Percentiles rank a stretch among this genome's conserved stretches.
Conservation (phyloP, 176 grass and related monocot species). For the Miscanthus lutarioriparius region DNA sequence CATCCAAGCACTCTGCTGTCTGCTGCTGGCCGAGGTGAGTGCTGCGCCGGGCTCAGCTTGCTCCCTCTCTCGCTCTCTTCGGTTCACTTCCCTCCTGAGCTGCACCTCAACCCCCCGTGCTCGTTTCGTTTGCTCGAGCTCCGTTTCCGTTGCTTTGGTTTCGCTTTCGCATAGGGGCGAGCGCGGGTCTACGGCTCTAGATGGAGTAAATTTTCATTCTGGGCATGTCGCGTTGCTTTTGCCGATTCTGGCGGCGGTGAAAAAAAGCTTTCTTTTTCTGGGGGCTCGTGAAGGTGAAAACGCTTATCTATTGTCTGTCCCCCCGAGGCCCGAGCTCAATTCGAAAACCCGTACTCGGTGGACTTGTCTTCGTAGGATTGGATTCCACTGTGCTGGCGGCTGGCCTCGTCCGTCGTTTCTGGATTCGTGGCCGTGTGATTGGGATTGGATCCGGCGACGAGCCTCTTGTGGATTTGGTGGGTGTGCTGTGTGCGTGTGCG, state of each 20-base stretch:
- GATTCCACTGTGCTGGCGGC: neutral
- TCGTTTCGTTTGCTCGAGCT: neutral
- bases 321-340: neutral
- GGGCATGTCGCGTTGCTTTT: conserved; percentile 39
- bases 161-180: neutral
- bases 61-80: too few relatives aligned
- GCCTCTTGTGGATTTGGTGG: neutral
- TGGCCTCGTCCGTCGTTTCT: neutral
- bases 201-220: neutral
- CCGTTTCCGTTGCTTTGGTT: neutral
- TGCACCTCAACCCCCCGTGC: neutral
- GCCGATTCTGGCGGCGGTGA: conserved; percentile 40
- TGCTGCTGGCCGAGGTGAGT: conserved; percentile 25
- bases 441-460: conserved; percentile 37
- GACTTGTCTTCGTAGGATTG: neutral
- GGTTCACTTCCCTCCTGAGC: neutral
- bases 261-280: conserved; percentile 41
- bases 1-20: neutral
- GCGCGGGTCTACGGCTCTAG: conserved; percentile 13
- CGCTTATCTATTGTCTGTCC: neutral
- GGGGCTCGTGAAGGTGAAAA: conserved; percentile 35
- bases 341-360: conserved; percentile 18
- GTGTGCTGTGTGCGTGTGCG: neutral
- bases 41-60: neutral
- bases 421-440: neutral